Conservation (phyloP, 2,329 filamentous ascomycete genomes). For the Ascochyta lentis region DNA sequence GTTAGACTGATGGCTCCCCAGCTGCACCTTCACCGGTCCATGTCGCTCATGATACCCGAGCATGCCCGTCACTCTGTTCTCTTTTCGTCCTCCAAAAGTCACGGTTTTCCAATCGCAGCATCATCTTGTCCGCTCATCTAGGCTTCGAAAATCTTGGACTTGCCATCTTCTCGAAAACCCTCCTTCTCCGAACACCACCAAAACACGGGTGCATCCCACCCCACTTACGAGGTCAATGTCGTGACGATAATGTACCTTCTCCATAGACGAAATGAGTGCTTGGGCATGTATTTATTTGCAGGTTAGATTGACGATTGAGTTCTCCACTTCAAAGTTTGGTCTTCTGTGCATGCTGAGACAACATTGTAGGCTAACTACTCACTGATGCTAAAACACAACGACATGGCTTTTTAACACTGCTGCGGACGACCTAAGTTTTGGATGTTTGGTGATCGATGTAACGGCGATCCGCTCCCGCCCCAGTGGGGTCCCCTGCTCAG, state of each 20-base stretch:
- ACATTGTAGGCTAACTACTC: not conserved
- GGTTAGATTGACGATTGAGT: slow-evolving; percentile 38
- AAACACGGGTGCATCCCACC: slow-evolving; percentile 9
- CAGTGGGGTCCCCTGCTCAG: slow-evolving; percentile 24
- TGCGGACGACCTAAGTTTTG: not conserved
- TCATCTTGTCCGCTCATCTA: slow-evolving; percentile 22
- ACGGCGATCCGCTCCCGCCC: slow-evolving; percentile 26
- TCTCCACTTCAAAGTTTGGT: slow-evolving; percentile 27
- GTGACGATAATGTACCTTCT: slow-evolving; percentile 23
- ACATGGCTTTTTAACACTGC: not conserved
- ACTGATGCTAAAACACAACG: not conserved
- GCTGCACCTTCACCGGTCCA: slow-evolving; percentile 29
- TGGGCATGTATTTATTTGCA: slow-evolving; percentile 44
- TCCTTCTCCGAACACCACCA: slow-evolving; percentile 24
- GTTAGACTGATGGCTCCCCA: slow-evolving; percentile 22
- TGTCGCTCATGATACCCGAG: slow-evolving; percentile 29
- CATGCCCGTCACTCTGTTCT: slow-evolving; percentile 25
- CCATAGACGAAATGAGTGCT: slow-evolving; percentile 40
- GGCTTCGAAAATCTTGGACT: slow-evolving; percentile 32
- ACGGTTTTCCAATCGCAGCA: slow-evolving; percentile 31
- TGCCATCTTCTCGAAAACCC: slow-evolving; percentile 29
- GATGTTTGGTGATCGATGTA: slow-evolving; percentile 24
- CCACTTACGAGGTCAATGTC: slow-evolving; percentile 20
- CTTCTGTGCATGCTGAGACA: not conserved
- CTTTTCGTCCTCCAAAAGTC: slow-evolving; percentile 44